Base-by-base conservation (phyloP, 106 monocot species). In the Acanthochlamys bracteata region DNA sequence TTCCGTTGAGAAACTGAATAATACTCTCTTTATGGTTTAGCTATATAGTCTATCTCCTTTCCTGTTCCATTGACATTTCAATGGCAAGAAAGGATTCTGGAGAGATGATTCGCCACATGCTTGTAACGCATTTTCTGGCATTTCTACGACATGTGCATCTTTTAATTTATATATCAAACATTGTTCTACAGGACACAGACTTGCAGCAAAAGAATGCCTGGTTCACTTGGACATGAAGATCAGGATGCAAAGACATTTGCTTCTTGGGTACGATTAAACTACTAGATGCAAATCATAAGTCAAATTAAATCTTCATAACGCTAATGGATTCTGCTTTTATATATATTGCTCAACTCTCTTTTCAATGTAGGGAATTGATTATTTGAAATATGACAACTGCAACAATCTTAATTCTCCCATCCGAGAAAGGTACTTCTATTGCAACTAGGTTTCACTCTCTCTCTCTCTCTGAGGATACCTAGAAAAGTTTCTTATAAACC, bases 301-400 rank as follows among this genome's bases (percentile, higher is more conserved):
- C 43, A 43, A 13, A 43, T 43, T 13, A 43, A 8, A 43, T 43
- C 13, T 13, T 43, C 13, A 13, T 8, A 43, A 43, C 7, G 7
- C 7, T 43, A 43, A 43, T 8, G 43, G 7, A 7, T 43, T 8
- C 43, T 43, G n/a, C 0, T 19, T 53, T 42, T 16, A 8, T 40
- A 43, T 60, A 25, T 9, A 14, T 11, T 45, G 21, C 39, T 33
- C 63, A n/a, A 20, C 39, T 46, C 16, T 39, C 20, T n/a, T 11
- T 67, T 1, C 13, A 13, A 43, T 43, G n/a, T 69, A 93, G 93
- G 93, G 70, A 60, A 65, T 89, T 22, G 89, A 93, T 27, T 93
- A 93, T 57, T 79, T 93, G 68, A 93, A 93, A 63, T 93, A 93
- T 62, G 93, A 89, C 41, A 93, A 93, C 64, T 93, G 93, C 65